These are phyloP conservation scores for Alternaria brassicicola DNA, from an alignment of 2,329 filamentous ascomycete species.

Conservation along the genomic window DNA sequence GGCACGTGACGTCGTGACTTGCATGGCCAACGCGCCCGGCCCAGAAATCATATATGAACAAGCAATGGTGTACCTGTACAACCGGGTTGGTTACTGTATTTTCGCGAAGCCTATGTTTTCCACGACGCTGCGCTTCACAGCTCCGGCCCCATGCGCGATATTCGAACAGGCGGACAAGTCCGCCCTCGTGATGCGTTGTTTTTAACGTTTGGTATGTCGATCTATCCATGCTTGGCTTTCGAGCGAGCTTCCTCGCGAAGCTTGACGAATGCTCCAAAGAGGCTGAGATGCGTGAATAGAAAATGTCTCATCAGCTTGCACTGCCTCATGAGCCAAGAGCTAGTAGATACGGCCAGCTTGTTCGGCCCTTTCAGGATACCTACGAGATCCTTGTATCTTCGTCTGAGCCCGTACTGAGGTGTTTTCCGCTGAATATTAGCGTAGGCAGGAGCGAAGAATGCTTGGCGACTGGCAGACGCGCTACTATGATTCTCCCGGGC, in stretches of 20 bases:
- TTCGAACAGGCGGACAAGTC: neutral
- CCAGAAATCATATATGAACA: neutral
- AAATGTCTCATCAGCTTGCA: conserved; percentile 12
- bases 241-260: conserved; percentile 2
- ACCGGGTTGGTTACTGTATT: neutral
- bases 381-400: neutral
- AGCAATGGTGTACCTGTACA: neutral
- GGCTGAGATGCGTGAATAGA: neutral
- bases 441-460: neutral
- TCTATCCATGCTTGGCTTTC: conserved; percentile 6
- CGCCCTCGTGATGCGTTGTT: conserved; percentile 12
- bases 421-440: neutral
- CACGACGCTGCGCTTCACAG: neutral
- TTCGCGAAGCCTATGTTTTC: neutral
- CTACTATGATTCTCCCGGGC: neutral
- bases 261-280: neutral
- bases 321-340: conserved; percentile 5
- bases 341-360: neutral
- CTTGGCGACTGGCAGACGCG: neutral
- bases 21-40: neutral
- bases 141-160: neutral
- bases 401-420: neutral
- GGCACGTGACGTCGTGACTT: conserved; percentile 8
- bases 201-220: conserved; percentile 3
- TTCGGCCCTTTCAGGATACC: neutral